Evolutionary conservation across 371 early-diverging fungal genomes (phyloP), one percentile per base, ranked within the genome.

Genomic region (Mortierella sp.): DNA sequence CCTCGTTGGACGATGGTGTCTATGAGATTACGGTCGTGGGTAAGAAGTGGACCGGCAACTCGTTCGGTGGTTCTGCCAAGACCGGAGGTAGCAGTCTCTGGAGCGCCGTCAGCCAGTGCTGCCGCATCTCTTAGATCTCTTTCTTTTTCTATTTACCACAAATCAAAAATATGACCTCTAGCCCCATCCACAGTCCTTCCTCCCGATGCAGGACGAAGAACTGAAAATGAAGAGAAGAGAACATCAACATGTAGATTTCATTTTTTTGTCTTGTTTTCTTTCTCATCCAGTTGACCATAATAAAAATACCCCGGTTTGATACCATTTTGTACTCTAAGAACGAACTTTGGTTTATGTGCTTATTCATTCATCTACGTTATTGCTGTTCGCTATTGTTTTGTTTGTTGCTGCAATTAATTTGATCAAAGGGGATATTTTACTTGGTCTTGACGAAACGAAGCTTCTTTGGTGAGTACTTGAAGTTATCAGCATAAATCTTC

Each of bases 401-500:
- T 24, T 55, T 35, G 16, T 65, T 35, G 65, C 7, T 65, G 14
- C 11, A 41, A 35, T 49, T 74, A 38, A 55, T 80, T 38, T 46
- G 24, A 24, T n/a, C 41, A 41, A 46, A n/a, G 32, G 32, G 32
- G 70, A 74, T 48, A 65, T 74, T 91, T 89, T 94, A 97, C 92
- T 97, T 97, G 80, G 97, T 97, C 83, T 95, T 95, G 87, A 95
- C 89, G 80, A 94, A 83, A 81, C 96, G 93, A 70, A 97, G 91
- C 87, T 95, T 94, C 46, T 89, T 93, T 32, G 96, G 90, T 41
- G 91, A 92, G 84, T 96, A 96, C 88, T 92, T 95, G 93, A 94
- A 99, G 93, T 99, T 99, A 80, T 95, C 95, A 56, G 96, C 95
- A 87, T 99, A 99, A 21, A 91, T 79, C 91, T 97, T 97, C 81